Evolutionary conservation across 768 basidiomycete genomes (phyloP).

Genomic region (Tubosaeta sp.): DNA sequence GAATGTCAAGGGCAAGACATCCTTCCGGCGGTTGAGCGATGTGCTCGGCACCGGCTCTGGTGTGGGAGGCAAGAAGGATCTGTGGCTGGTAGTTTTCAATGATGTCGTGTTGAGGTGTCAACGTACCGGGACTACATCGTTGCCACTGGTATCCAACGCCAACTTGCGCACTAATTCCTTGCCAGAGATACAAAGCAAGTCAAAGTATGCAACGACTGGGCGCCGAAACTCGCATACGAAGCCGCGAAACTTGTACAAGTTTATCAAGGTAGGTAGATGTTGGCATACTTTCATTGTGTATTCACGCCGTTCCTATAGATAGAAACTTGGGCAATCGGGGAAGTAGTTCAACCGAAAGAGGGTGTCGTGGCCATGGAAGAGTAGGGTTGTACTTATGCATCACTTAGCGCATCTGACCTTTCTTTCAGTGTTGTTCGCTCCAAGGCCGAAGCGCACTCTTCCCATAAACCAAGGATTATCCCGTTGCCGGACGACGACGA

Average conservation of each 20-base stretch:
- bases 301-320: conserved; percentile 47
- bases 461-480: conserved; percentile 61
- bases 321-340: conserved; percentile 83
- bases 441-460: conserved; percentile 52
- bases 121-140: conserved; percentile 80
- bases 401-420: conserved; percentile 6
- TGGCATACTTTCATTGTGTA: neutral
- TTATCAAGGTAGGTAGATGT: conserved; percentile 63
- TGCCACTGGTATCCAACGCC: conserved; percentile 67
- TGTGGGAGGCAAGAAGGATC: conserved; percentile 71
- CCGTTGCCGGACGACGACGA: conserved; percentile 69
- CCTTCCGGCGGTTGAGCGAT: conserved; percentile 86
- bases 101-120: conserved; percentile 94
- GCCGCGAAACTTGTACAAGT: conserved; percentile 91
- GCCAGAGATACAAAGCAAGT: conserved; percentile 79
- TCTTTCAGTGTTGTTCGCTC: conserved; percentile 62
- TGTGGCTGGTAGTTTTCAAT: conserved; percentile 95
- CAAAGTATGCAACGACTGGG: conserved; percentile 81
- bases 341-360: conserved; percentile 68
- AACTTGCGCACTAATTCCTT: conserved; percentile 70
- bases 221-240: conserved; percentile 71
- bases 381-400: conserved; percentile 42
- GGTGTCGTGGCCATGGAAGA: conserved; percentile 90
- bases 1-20: conserved; percentile 75
- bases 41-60: conserved; percentile 61